Percentiles rank a stretch among this genome's conserved stretches.
Evolutionary conservation across 805 yeast species (phyloP).

Genomic region (Huiozyma sinensis): DNA sequence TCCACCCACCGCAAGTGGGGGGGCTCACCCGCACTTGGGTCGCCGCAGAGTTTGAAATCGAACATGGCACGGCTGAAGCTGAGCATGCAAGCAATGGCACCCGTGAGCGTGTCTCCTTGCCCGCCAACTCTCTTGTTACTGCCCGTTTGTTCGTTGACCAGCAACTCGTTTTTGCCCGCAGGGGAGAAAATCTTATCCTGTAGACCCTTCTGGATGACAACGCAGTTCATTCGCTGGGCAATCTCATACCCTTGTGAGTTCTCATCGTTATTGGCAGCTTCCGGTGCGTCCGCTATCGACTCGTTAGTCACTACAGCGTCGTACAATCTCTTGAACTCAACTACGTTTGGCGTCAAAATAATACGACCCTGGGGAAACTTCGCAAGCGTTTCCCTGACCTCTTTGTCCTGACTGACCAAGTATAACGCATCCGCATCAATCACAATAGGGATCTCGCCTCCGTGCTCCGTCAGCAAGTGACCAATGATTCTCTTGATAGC

Average conservation of each 20-base stretch:
- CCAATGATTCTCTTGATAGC: slow-evolving; percentile 48
- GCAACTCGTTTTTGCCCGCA: slow-evolving; percentile 31
- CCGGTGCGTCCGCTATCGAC: slow-evolving; percentile 15
- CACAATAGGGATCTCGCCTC: slow-evolving; percentile 55
- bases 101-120: slow-evolving; percentile 90
- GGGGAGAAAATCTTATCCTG: slow-evolving; percentile 44
- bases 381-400: slow-evolving; percentile 30
- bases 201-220: slow-evolving; percentile 55
- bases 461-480: slow-evolving; percentile 35
- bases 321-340: slow-evolving; percentile 65
- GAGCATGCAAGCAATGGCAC: slow-evolving; percentile 69
- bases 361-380: slow-evolving; percentile 44
- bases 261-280: slow-evolving; percentile 2
- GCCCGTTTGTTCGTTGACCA: slow-evolving; percentile 45
- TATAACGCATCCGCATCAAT: slow-evolving; percentile 87
- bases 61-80: slow-evolving; percentile 71
- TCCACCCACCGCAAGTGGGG: slow-evolving; percentile 25
- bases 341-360: slow-evolving; percentile 79
- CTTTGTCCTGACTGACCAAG: slow-evolving; percentile 37
- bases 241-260: slow-evolving; percentile 8
- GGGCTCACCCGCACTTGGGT: slow-evolving; percentile 20
- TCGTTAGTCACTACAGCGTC: slow-evolving; percentile 31
- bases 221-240: slow-evolving; percentile 19
- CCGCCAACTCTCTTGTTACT: slow-evolving; percentile 84
- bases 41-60: slow-evolving; percentile 48